Base-by-base conservation (phyloP, 2,329 filamentous ascomycete genomes). In the Colletotrichum sp. region DNA sequence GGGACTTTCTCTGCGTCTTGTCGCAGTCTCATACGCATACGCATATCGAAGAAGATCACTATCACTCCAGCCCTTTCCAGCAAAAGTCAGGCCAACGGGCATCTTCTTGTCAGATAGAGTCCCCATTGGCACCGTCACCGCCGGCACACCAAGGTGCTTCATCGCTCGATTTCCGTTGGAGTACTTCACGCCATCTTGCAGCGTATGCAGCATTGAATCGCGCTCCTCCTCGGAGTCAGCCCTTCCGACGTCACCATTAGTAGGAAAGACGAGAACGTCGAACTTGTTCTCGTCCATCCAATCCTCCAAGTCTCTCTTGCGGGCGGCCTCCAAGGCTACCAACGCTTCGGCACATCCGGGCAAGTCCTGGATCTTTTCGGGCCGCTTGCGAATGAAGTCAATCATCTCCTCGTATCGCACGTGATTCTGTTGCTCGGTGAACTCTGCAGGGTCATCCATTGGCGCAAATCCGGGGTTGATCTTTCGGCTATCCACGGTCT, bases 21-120 rank as follows among this genome's bases (percentile, higher is more conserved):
- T 59, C 8, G 68, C 70, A 16, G 44, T 32, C 26, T 76, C 74
- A 18, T 60, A 76, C 21, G 75, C 64, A 24, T n/a, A 77, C 4
- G 75, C 74, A n/a, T 60, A 82, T 5, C 69, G 71, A 15, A 86
- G 52, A 10, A 86, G 36, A 0, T 78, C 77, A 2, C 59, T 71
- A 71, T 91, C 90, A 1, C 85, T 82, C 63, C 88, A 89, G 2
- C 87, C 88, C 39, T 85, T 88, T 0, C 86, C 87, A 0, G 86
- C 88, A 79, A 92, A 90, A 0, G 89, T 90, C 13, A 91, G 77
- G 30, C 89, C 89, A 1, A 91, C 84, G 0, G 90, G 90, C 87
- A 92, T 90, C 1, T 79, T 77, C 63, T 84, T 88, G 10, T 86
- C 83, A 1, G 77, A 79, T 83, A 90, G 85, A 1, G 85, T 72